Evolutionary conservation across 352 stramenopile genomes (phyloP).

Genomic region (Phytophthora capsici): DNA sequence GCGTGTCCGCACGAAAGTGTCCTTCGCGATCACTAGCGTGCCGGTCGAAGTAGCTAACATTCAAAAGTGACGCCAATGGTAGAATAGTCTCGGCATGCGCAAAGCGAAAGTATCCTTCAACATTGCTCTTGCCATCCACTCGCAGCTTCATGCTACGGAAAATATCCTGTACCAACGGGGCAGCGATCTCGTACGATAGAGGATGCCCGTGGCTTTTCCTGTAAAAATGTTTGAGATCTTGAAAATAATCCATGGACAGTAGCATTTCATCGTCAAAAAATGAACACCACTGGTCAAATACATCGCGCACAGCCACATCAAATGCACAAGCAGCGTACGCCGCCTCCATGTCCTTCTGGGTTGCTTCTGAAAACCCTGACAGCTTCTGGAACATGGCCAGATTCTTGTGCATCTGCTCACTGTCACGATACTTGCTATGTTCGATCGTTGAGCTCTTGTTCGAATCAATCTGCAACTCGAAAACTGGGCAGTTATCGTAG

Average conservation of each 20-base stretch:
- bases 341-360: conserved; percentile 73
- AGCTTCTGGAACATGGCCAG: conserved; percentile 53
- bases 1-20: conserved; percentile 67
- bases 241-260: conserved; percentile 84
- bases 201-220: conserved; percentile 80
- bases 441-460: conserved; percentile 72
- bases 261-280: conserved; percentile 74
- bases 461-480: conserved; percentile 60
- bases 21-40: conserved; percentile 59
- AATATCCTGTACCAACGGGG: conserved; percentile 74
- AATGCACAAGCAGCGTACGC: conserved; percentile 85
- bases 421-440: conserved; percentile 57
- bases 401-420: conserved; percentile 59
- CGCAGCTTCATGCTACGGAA: conserved; percentile 59
- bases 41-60: conserved; percentile 74
- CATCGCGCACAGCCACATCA: conserved; percentile 64
- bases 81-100: conserved; percentile 87
- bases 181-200: conserved; percentile 75
- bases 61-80: conserved; percentile 74
- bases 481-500: conserved; percentile 82
- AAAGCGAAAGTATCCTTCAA: conserved; percentile 84
- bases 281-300: conserved; percentile 66
- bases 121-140: conserved; percentile 35
- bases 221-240: conserved; percentile 90
- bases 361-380: conserved; percentile 23